Evolutionary conservation across 1,284 basidiomycete genomes (phyloP).

Genomic region (Puccinia triticina): DNA sequence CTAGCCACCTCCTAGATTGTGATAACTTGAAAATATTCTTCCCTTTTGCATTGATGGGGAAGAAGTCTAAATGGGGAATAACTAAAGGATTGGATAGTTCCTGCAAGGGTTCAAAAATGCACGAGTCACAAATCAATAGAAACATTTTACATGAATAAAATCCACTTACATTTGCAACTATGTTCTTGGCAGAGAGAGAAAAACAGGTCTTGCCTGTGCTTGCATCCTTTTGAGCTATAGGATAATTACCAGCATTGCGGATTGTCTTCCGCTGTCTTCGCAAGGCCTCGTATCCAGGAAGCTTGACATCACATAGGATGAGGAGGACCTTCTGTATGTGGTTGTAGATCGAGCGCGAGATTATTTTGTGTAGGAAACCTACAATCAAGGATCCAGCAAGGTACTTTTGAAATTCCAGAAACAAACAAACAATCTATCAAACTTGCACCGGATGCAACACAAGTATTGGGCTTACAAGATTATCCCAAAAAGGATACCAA

Average conservation of each 20-base stretch:
- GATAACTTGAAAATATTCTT: conserved; percentile 19
- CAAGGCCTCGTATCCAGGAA: conserved; percentile 10
- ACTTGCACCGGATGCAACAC: neutral
- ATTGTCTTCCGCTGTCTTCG: neutral
- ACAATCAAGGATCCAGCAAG: conserved; percentile 8
- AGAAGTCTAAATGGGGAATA: neutral
- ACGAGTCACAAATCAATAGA: neutral
- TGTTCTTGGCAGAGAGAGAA: neutral
- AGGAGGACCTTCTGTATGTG: neutral
- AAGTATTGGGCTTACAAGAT: neutral
- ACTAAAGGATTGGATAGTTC: conserved; percentile 1
- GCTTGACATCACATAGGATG: neutral
- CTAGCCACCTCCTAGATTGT: neutral
- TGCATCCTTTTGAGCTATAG: neutral
- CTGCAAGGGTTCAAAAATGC: neutral
- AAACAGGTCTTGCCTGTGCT: conserved; percentile 17
- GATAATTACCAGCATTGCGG: neutral
- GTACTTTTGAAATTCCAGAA: neutral
- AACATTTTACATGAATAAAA: neutral
- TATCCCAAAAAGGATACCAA: conserved; percentile 9
- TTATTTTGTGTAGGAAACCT: conserved; percentile 8
- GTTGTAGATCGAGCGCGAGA: neutral
- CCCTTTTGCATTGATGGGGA: neutral
- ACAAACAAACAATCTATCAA: neutral
- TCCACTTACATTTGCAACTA: neutral